Conservation (phyloP, 352 stramenopile genomes). For the Pythium monospermum region DNA sequence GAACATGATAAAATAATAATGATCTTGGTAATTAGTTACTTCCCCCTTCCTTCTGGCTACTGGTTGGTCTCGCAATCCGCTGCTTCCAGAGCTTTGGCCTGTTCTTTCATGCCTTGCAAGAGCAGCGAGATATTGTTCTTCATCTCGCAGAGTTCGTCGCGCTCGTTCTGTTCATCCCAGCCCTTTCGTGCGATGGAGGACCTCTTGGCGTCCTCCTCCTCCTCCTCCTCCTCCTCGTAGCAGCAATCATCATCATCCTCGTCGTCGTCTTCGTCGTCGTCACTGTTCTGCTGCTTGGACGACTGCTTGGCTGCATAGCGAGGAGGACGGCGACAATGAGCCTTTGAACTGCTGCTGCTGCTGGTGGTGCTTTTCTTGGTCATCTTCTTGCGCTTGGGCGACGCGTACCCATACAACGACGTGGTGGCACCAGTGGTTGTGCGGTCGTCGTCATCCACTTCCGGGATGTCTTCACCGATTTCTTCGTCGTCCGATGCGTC, state of each 20-base stretch:
- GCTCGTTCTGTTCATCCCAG: conserved; percentile 55
- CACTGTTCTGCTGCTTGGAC: conserved; percentile 32
- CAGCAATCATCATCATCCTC: conserved; percentile 25
- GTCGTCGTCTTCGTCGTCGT: conserved; percentile 26
- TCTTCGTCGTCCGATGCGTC: conserved; percentile 42
- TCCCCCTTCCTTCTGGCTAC: background rate
- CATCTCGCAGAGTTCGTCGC: conserved; percentile 52
- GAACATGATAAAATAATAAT: background rate
- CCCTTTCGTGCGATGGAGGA: conserved; percentile 19
- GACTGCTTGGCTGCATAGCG: conserved; percentile 17
- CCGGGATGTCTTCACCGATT: conserved; percentile 62
- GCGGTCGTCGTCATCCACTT: conserved; percentile 30
- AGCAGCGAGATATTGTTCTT: conserved; percentile 62
- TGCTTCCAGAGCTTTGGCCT: conserved; percentile 44
- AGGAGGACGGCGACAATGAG: conserved; percentile 2
- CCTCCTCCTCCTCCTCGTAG: conserved; percentile 28
- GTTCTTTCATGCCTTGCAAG: conserved; percentile 50
- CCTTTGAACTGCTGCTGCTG: too few species aligned
- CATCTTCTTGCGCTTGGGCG: conserved; percentile 22
- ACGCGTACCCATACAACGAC: conserved; percentile 21
- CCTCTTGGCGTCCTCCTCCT: conserved; percentile 11
- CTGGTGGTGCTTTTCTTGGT: too few species aligned
- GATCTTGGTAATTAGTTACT: background rate
- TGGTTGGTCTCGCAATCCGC: conserved; percentile 8
- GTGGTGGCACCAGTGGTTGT: background rate